Conservation (phyloP, 1,284 basidiomycete species). For the Marasmius tenuissimus region DNA sequence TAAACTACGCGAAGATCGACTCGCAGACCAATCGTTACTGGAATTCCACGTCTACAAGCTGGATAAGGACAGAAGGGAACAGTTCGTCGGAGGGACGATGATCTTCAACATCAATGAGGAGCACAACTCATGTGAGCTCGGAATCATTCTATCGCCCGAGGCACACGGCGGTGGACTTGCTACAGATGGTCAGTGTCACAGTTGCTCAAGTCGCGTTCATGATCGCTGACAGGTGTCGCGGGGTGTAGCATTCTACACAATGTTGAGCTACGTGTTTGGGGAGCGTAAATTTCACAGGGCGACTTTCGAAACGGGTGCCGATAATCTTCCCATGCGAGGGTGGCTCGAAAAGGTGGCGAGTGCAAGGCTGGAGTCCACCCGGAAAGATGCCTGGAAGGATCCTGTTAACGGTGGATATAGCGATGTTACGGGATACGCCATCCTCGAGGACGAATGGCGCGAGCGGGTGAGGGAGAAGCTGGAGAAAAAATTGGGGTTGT, state of each 20-base stretch:
- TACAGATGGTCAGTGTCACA: conserved; percentile 3
- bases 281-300: conserved; percentile 6
- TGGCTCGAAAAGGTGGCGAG: conserved; percentile 15
- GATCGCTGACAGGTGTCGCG: not conserved
- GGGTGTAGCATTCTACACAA: conserved; percentile 6
- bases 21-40: conserved; percentile 28
- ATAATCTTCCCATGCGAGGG: conserved; percentile 13
- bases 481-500: conserved; percentile 10
- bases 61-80: conserved; percentile 18
- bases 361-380: conserved; percentile 7
- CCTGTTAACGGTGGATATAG: conserved; percentile 3
- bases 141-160: conserved; percentile 8
- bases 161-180: conserved; percentile 8
- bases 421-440: conserved; percentile 13
- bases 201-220: not conserved
- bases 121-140: conserved; percentile 8
- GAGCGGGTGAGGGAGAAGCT: conserved; percentile 9
- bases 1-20: conserved; percentile 32
- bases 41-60: conserved; percentile 26
- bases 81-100: conserved; percentile 12
- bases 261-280: conserved; percentile 11
- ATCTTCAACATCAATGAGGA: conserved; percentile 16
- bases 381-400: conserved; percentile 12
- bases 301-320: conserved; percentile 9
- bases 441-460: conserved; percentile 15